Evolutionary conservation across 129 eudicot genomes (phyloP).

Genomic region (Arctium lappa): DNA sequence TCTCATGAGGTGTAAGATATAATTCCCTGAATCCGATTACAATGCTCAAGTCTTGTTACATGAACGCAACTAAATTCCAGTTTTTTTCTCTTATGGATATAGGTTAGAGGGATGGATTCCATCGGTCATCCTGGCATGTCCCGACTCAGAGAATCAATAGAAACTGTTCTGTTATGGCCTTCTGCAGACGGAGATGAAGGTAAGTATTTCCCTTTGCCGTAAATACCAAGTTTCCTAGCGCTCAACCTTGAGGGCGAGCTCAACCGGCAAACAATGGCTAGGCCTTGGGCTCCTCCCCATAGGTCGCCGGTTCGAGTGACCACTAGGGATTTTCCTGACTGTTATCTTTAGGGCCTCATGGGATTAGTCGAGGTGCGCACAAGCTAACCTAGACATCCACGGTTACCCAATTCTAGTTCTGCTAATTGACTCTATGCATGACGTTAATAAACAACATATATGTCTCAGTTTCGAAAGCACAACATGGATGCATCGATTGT

Average conservation of each 20-base stretch:
- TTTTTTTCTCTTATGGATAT: constrained; percentile 7
- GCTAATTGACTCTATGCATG: background rate
- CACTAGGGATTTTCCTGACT: too few relatives aligned
- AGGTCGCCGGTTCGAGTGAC: too few relatives aligned
- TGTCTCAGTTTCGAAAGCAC: constrained; percentile 76
- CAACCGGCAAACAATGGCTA: too few relatives aligned
- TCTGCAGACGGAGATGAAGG: constrained; percentile 74
- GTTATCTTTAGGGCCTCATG: too few relatives aligned
- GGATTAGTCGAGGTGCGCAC: too few relatives aligned
- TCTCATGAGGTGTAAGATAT: background rate
- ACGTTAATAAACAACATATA: background rate
- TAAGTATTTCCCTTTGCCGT: constrained; percentile 25
- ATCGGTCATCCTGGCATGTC: constrained; percentile 48
- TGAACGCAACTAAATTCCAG: background rate
- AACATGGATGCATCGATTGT: constrained; percentile 96
- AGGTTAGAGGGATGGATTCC: constrained; percentile 67
- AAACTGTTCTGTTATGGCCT: constrained; percentile 66
- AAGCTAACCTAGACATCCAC: too few relatives aligned
- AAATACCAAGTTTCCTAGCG: background rate
- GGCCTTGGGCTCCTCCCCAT: too few relatives aligned
- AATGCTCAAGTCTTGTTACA: background rate
- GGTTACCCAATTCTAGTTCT: background rate
- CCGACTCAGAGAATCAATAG: constrained; percentile 45
- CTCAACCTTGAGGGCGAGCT: background rate
- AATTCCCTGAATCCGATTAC: background rate